Evolutionary conservation across 2,329 filamentous ascomycete genomes (phyloP).

Genomic region (Fusarium metavorans): DNA sequence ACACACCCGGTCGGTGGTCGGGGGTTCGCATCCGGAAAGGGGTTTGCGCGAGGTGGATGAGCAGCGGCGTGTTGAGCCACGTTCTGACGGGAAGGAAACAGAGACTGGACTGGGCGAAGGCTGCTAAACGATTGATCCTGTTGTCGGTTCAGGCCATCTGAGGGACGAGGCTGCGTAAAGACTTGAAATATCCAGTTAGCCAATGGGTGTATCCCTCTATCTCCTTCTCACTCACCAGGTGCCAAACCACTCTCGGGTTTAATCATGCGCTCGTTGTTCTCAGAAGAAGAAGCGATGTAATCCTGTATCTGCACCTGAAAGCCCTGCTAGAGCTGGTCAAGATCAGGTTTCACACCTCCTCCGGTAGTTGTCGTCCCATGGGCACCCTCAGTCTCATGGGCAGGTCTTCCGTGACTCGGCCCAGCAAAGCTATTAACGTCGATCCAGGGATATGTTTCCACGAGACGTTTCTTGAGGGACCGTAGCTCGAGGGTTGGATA

Average conservation of each 20-base stretch:
- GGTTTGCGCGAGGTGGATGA: neutral
- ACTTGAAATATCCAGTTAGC: neutral
- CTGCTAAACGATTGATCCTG: neutral
- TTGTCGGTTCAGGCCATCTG: neutral
- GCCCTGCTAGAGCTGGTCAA: neutral
- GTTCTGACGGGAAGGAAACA: neutral
- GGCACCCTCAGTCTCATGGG: neutral
- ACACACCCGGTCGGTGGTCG: too few relatives aligned
- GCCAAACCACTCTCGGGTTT: neutral
- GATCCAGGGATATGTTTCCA: conserved; percentile 9
- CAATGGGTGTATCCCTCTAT: neutral
- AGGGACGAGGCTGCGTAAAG: neutral
- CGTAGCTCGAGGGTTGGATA: conserved; percentile 2
- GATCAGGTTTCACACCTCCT: neutral
- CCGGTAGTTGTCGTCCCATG: neutral
- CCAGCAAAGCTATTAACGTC: neutral
- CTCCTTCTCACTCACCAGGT: neutral
- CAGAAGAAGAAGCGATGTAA: neutral
- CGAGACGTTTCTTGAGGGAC: neutral
- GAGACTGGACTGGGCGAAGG: neutral
- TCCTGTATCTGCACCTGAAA: neutral
- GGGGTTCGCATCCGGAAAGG: neutral
- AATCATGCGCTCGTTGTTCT: neutral
- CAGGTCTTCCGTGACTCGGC: neutral
- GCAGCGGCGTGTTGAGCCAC: neutral